Evolutionary conservation across 2,329 filamentous ascomycete genomes (phyloP), one percentile per base, ranked within the genome.

Genomic region (Pseudonectria foliicola): DNA sequence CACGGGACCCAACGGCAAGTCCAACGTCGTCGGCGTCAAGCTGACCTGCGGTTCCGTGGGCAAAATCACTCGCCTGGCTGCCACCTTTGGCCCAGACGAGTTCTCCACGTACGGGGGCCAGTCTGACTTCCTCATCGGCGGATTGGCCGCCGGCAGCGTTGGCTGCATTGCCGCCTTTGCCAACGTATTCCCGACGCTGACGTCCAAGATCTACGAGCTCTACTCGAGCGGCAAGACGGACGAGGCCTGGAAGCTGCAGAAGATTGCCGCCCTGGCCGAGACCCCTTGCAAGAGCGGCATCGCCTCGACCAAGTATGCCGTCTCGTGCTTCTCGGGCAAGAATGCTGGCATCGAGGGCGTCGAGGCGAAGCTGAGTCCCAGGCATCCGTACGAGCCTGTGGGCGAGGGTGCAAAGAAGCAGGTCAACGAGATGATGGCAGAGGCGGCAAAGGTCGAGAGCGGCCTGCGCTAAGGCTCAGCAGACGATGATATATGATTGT

Each of bases 61-160:
- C 35, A 86, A 86, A 58, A 71, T 86, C 38, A 75, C 77, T 2
- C 68, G 82, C 7, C 67, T 87, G 2, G 58, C 60, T 6, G 65
- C 63, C 6, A 54, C 62, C 37, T 57, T 84, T 31, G 55, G 66
- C 0, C 55, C 70, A 0, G 65, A 71, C 1, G 56, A 68, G 11
- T 88, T 88, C 51, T 73, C 80, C 2, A 73, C 77, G 1, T 86
- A 77, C 49, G 82, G 80, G 1, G 84, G 84, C 1, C 82, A 87
- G 60, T 77, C 75, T 2, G 83, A 88, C 50, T 87, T 84, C 55
- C 57, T 87, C 15, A 62, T 82, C 31, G 75, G 74, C 3, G 75
- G 73, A 0, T 55, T 82, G 24, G 67, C 68, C 2, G 70, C 71
- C 6, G 77, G 78, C 12, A 73, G 70, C 21, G 67, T 70, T 3